phyloP scores from a whole-genome alignment of 139 green algal species.

The Chlorella sorokiniana region DNA sequence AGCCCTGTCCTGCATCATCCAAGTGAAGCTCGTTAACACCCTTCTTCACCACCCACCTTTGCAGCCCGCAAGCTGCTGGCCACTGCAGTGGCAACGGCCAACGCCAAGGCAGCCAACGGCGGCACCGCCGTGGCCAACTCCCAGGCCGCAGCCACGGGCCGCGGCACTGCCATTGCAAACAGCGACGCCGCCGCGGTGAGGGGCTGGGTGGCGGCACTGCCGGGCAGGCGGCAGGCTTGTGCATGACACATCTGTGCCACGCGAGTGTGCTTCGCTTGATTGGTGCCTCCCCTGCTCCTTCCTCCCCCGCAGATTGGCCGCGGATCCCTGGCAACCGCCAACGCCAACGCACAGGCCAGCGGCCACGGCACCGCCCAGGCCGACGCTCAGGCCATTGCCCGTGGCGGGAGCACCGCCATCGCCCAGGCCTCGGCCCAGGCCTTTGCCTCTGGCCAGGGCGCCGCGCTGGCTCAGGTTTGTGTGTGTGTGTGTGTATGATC shows the following conservation, averaged over 20 bases:
- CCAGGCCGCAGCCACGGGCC: background rate
- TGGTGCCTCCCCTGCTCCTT: too few relatives aligned
- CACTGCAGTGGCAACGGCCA: background rate
- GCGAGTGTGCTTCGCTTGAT: too few relatives aligned
- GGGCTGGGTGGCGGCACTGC: background rate
- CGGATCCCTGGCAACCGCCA: background rate
- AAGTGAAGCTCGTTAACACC: too few relatives aligned
- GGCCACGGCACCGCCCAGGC: background rate
- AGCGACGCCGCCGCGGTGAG: background rate
- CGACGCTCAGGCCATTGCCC: background rate
- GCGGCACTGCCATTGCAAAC: background rate
- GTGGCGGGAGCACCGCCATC: background rate
- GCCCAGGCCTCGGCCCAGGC: background rate
- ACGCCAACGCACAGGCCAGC: background rate
- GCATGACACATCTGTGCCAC: too few relatives aligned
- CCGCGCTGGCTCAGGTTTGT: background rate
- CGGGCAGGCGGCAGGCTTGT: background rate
- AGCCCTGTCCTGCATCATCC: too few relatives aligned
- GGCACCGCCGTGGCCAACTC: background rate
- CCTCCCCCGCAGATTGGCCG: background rate
- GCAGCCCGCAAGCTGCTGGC: slow-evolving; percentile 4
- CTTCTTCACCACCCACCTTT: background rate
- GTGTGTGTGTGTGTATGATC: background rate
- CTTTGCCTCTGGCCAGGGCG: background rate
- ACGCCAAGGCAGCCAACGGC: background rate